Evolutionary conservation across 192 early-diverging fungal genomes (phyloP).

Genomic region (Backusella luteola): DNA sequence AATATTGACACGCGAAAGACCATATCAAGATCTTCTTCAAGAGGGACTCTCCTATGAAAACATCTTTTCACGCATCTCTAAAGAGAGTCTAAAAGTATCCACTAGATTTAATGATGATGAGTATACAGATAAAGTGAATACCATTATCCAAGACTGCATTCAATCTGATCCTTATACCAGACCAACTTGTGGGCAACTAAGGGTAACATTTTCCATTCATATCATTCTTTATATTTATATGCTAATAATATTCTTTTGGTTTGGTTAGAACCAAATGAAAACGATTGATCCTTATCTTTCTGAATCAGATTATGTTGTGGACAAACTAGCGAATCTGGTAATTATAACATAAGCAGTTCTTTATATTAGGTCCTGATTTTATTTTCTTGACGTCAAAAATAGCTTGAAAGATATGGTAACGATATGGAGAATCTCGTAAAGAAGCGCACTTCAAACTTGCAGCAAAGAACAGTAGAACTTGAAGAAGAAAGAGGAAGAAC

Average conservation of each 20-base stretch:
- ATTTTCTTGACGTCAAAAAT: neutral
- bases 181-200: neutral
- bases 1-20: conserved; percentile 40
- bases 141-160: neutral
- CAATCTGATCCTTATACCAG: conserved; percentile 1
- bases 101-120: neutral
- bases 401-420: conserved; percentile 44
- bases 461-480: conserved; percentile 40
- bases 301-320: conserved; percentile 14
- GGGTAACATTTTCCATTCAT: neutral
- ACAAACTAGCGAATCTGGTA: conserved; percentile 43
- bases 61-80: neutral
- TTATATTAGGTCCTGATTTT: neutral
- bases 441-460: conserved; percentile 39
- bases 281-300: conserved; percentile 6
- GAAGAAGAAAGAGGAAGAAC: conserved; percentile 44
- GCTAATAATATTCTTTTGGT: neutral
- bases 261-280: conserved; percentile 6
- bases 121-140: neutral
- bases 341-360: neutral
- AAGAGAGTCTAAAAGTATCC: neutral
- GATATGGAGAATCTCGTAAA: conserved; percentile 46
- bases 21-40: conserved; percentile 32
- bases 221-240: neutral
- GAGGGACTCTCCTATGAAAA: neutral